Base-by-base conservation (phyloP, 192 early-diverging fungal genomes). In the Linnemannia hyalina region DNA sequence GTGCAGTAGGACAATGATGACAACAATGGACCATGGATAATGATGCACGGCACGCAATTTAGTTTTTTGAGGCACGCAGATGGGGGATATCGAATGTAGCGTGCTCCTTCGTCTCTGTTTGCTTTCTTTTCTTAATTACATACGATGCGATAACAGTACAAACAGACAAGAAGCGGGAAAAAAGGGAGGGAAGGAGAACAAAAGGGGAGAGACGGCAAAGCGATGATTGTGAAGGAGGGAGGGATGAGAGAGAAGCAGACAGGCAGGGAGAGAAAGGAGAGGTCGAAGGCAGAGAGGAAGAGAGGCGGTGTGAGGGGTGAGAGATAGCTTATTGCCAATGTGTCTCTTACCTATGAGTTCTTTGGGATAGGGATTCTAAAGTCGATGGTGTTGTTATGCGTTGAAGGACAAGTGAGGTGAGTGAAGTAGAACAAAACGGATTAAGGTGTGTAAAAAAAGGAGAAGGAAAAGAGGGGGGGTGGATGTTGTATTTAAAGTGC, bases 341-440 rank as follows among this genome's bases (percentile, higher is more conserved):
- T 35, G 11, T 35, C 11, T 13, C 60, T 65, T 65, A 65, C 60
- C 26, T 35, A 57, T 23, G n/a, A 20, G 32, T 65, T 6, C 60
- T 15, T 13, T 32, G 60, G 23, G 60, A 65, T 29, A 32, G 60
- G 60, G 60, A 65, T 65, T 65, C 60, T 65, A 32, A 65, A 65
- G 60, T 65, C 11, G 60, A 65, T 26, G 60, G n/a, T 26, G 11
- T 65, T 26, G 60, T 35, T 1, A 4, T 65, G 11, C 5, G 26
- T 23, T 71, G 9, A 11, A 41, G 69, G 38, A 8, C n/a, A 71
- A 36, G 36, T 32, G 35, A 42, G 70, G 70, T 42, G 36, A 38
- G 70, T 42, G 36, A 38, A 71, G 70, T 42, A 71, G 70, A 71
- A 42, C 70, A 71, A 71, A 42, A 42, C 22, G 22, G 23, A 42